Percentiles rank a stretch among this genome's conserved stretches.
Conservation (phyloP, 805 yeast species). For the Candida hispaniensis region DNA sequence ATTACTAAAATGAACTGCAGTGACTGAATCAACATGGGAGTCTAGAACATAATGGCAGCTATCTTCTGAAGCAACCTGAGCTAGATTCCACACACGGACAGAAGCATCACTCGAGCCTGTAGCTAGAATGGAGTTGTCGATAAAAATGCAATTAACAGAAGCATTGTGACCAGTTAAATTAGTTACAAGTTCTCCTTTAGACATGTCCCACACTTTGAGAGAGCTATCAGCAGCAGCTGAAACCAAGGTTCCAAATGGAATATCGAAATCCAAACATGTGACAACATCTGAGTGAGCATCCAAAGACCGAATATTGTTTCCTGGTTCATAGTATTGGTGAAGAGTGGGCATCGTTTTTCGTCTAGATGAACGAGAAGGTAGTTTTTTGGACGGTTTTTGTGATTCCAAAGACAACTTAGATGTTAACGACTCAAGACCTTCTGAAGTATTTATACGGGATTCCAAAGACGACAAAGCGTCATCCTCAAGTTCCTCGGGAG, state of each 20-base stretch:
- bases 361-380: constrained; percentile 25
- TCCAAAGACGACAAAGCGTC: background rate
- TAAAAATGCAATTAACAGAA: constrained; percentile 47
- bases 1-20: constrained; percentile 47
- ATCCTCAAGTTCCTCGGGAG: constrained; percentile 7
- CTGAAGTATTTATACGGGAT: no score
- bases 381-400: constrained; percentile 10
- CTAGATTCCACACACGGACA: constrained; percentile 47
- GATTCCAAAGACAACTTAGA: no score
- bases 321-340: constrained; percentile 54
- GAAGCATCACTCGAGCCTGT: constrained; percentile 57
- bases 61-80: constrained; percentile 17
- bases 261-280: constrained; percentile 54
- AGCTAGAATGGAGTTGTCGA: constrained; percentile 40
- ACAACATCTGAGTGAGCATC: constrained; percentile 45
- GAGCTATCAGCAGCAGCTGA: constrained; percentile 70
- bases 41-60: constrained; percentile 43
- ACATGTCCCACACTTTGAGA: constrained; percentile 75
- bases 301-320: constrained; percentile 41
- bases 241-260: constrained; percentile 66
- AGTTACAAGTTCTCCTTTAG: constrained; percentile 42
- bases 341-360: constrained; percentile 51
- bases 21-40: constrained; percentile 56
- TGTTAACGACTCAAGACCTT: no score
- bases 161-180: constrained; percentile 51